Percentiles rank a stretch among this genome's conserved stretches.
Conservation (phyloP, 73 alveolate genomes). For the Paramecium primaurelia region DNA sequence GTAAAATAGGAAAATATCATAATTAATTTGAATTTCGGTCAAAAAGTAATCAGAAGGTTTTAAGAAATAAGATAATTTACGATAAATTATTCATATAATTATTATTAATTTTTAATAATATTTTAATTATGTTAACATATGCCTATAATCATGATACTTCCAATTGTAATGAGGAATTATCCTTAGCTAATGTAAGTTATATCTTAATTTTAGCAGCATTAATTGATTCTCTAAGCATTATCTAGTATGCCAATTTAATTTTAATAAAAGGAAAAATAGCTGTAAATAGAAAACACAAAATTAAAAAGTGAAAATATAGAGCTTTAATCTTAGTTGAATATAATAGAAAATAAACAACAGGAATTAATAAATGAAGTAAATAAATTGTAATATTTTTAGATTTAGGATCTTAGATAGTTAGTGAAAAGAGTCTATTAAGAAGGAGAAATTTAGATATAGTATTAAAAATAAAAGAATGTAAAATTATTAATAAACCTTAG, state of each 20-base stretch:
- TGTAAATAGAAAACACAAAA: not conserved
- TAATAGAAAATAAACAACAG: not conserved
- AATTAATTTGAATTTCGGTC: too few species aligned
- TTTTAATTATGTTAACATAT: not conserved
- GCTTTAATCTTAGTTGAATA: not conserved
- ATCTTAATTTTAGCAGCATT: not conserved
- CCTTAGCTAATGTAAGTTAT: not conserved
- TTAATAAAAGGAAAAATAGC: not conserved
- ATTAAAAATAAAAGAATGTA: not conserved
- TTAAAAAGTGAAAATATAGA: not conserved
- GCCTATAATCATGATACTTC: not conserved
- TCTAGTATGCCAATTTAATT: not conserved
- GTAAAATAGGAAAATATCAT: not conserved
- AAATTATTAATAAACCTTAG: not conserved
- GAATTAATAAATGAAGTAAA: constrained; percentile 1
- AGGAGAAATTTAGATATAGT: not conserved
- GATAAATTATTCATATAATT: not conserved
- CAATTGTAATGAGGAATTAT: not conserved
- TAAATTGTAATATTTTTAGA: not conserved
- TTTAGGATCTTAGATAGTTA: not conserved
- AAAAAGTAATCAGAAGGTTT: too few species aligned
- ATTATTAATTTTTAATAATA: not conserved
- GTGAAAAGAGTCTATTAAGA: constrained; percentile 1
- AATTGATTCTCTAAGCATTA: not conserved
- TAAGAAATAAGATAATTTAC: not conserved